A percentile compares a stretch with the other conserved stretches of the same genome.
phyloP scores from a whole-genome alignment of 2,329 filamentous ascomycete genomes.

The Penicillium decumbens region DNA sequence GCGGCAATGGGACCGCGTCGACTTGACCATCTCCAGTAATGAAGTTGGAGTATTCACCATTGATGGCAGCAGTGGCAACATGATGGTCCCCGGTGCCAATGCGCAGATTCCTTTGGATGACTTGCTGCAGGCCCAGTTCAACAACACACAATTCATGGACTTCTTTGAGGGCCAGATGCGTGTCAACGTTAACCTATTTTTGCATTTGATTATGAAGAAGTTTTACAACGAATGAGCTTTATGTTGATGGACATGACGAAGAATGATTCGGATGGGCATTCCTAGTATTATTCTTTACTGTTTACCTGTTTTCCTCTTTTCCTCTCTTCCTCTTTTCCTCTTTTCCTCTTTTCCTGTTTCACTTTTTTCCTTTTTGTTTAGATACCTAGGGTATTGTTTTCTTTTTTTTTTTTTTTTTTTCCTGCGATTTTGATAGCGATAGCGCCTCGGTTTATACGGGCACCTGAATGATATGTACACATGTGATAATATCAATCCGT shows the following conservation, averaged over 20 bases:
- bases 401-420: constrained; percentile 7
- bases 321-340: constrained; percentile 10
- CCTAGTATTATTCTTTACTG: constrained; percentile 15
- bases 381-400: constrained; percentile 22
- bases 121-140: constrained; percentile 91
- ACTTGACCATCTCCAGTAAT: constrained; percentile 90
- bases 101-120: constrained; percentile 87
- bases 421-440: constrained; percentile 20
- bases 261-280: constrained; percentile 20
- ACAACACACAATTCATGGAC: constrained; percentile 93
- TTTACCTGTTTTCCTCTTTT: constrained; percentile 8
- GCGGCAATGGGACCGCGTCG: constrained; percentile 83
- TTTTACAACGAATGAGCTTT: constrained; percentile 64
- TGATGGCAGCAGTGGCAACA: constrained; percentile 83
- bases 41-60: constrained; percentile 90
- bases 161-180: constrained; percentile 82
- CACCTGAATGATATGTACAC: constrained; percentile 22
- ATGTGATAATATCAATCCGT: constrained; percentile 8
- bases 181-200: constrained; percentile 91
- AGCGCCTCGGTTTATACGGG: constrained; percentile 15
- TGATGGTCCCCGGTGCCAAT: constrained; percentile 92
- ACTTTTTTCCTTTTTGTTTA: constrained; percentile 12
- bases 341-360: constrained; percentile 7
- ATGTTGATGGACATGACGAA: constrained; percentile 21
- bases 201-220: constrained; percentile 98